phyloP scores from a whole-genome alignment of 768 basidiomycete genomes.

The Lentinula sp. region DNA sequence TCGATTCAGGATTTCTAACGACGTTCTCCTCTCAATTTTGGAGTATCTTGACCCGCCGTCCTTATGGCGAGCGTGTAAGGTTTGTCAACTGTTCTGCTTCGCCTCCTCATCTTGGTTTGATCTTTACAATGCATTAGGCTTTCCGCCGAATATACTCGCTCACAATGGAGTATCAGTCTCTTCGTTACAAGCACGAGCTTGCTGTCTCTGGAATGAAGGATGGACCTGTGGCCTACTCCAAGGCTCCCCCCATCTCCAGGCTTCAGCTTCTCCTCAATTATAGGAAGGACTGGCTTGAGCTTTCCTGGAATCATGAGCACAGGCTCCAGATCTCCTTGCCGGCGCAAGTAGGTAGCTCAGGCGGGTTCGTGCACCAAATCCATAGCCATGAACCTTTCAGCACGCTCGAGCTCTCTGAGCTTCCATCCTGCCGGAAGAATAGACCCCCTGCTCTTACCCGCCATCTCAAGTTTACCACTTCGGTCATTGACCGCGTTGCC shows the following conservation, averaged over 20 bases:
- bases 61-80: slow-evolving; percentile 42
- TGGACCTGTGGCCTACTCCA: slow-evolving; percentile 33
- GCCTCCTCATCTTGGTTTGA: background rate
- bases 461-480: slow-evolving; percentile 38
- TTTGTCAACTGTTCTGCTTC: slow-evolving; percentile 1
- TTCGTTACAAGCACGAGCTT: slow-evolving; percentile 46
- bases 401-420: slow-evolving; percentile 38
- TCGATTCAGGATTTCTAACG: slow-evolving; percentile 45
- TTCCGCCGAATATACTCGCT: slow-evolving; percentile 38
- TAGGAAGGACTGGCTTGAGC: slow-evolving; percentile 41
- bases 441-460: slow-evolving; percentile 36
- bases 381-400: slow-evolving; percentile 31
- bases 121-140: slow-evolving; percentile 23
- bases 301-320: slow-evolving; percentile 42
- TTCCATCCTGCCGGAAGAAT: slow-evolving; percentile 42
- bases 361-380: slow-evolving; percentile 40
- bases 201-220: slow-evolving; percentile 46
- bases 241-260: slow-evolving; percentile 31
- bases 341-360: slow-evolving; percentile 33
- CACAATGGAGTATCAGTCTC: slow-evolving; percentile 39
- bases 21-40: slow-evolving; percentile 44
- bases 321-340: slow-evolving; percentile 32
- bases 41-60: slow-evolving; percentile 43
- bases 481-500: slow-evolving; percentile 36
- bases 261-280: slow-evolving; percentile 39